phyloP scores from a whole-genome alignment of 2,329 filamentous ascomycete species.

The Curvularia spicifera region DNA sequence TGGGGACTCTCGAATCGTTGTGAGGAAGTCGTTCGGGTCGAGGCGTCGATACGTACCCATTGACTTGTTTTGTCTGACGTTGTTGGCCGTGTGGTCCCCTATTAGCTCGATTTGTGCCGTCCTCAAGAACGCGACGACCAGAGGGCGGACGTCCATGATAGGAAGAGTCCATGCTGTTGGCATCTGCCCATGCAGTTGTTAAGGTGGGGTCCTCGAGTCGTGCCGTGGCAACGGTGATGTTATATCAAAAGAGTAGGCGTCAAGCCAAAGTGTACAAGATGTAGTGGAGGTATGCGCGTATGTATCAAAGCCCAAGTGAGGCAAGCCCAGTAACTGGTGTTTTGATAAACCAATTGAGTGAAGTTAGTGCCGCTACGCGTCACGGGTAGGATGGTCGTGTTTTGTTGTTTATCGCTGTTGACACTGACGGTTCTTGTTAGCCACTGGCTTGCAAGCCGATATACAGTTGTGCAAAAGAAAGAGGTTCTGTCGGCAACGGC shows the following conservation, averaged over 20 bases:
- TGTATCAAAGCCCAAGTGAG: slow-evolving; percentile 18
- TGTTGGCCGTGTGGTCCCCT: slow-evolving; percentile 29
- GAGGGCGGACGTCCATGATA: slow-evolving; percentile 42
- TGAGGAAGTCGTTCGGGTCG: slow-evolving; percentile 45
- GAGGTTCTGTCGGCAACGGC: slow-evolving; percentile 32
- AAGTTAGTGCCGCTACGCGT: slow-evolving; percentile 17
- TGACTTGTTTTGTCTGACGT: slow-evolving; percentile 29
- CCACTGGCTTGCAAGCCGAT: slow-evolving; percentile 26
- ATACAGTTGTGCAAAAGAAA: slow-evolving; percentile 39
- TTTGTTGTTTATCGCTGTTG: slow-evolving; percentile 32
- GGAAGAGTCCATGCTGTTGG: slow-evolving; percentile 39
- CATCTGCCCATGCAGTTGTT: slow-evolving; percentile 13
- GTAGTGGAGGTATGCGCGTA: slow-evolving; percentile 24
- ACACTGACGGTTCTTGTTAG: slow-evolving; percentile 23
- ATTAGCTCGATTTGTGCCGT: slow-evolving; percentile 45
- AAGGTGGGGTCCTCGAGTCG: slow-evolving; percentile 13
- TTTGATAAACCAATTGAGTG: slow-evolving; percentile 22
- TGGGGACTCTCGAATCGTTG: slow-evolving; percentile 54
- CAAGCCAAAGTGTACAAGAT: slow-evolving; percentile 32
- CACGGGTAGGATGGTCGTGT: slow-evolving; percentile 28
- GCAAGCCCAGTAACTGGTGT: slow-evolving; percentile 14
- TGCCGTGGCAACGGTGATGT: slow-evolving; percentile 18
- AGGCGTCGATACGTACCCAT: slow-evolving; percentile 22
- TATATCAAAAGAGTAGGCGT: slow-evolving; percentile 20
- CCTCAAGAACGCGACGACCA: slow-evolving; percentile 42